A percentile compares a stretch with the other conserved stretches of the same genome.
phyloP scores from a whole-genome alignment of 2,329 filamentous ascomycete species.

The Daldinia eschscholtzii region DNA sequence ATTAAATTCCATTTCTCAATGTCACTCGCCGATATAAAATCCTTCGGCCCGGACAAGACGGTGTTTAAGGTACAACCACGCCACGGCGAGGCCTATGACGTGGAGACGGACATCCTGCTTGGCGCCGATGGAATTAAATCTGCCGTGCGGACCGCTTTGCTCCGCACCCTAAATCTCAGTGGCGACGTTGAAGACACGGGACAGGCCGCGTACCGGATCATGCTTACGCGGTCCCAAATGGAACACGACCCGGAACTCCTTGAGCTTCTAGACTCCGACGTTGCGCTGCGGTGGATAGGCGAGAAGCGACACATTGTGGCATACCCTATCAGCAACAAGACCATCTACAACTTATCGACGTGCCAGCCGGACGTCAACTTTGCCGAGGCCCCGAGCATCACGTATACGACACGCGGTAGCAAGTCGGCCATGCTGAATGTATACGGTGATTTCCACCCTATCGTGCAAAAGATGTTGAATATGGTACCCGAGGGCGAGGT shows the following conservation, averaged over 20 bases:
- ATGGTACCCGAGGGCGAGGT: constrained; percentile 72
- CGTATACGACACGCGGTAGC: constrained; percentile 73
- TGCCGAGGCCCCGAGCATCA: constrained; percentile 67
- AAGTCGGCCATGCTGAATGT: constrained; percentile 73
- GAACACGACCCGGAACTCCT: constrained; percentile 74
- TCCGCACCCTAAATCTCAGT: constrained; percentile 63
- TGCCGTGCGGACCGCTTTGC: constrained; percentile 63
- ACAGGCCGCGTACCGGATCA: constrained; percentile 83
- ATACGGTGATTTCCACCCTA: constrained; percentile 71
- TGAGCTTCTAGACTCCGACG: constrained; percentile 74
- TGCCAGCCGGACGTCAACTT: constrained; percentile 73
- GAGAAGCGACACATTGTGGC: constrained; percentile 81
- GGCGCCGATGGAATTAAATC: constrained; percentile 70
- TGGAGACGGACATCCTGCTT: constrained; percentile 67
- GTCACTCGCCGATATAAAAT: constrained; percentile 66
- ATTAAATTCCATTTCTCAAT: constrained; percentile 78
- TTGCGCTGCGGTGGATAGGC: constrained; percentile 81
- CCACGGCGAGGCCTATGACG: constrained; percentile 64
- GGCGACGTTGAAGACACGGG: constrained; percentile 75
- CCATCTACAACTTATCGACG: constrained; percentile 74
- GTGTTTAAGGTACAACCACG: constrained; percentile 71
- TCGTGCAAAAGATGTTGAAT: constrained; percentile 69
- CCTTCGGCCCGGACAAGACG: constrained; percentile 68
- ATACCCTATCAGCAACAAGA: constrained; percentile 77
- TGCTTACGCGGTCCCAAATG: constrained; percentile 78